Evolutionary conservation across 148 eudicot genomes (phyloP), one percentile per base, ranked within the genome.

Genomic region (Pharnaceum exiguum): DNA sequence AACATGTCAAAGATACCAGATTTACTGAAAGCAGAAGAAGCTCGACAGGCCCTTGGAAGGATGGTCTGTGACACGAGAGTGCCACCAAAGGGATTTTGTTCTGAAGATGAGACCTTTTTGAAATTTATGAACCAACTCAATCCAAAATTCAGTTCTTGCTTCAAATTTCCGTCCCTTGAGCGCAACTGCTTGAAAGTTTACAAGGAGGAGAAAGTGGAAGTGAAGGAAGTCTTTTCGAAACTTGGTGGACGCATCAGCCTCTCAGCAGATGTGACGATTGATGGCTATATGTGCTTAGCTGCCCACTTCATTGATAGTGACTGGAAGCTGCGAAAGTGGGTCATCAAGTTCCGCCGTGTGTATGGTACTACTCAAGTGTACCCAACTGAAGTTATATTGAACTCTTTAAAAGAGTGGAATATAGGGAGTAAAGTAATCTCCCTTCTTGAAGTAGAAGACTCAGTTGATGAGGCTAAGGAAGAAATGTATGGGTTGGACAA

Each of bases 301-400:
- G 57, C 57, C n/a, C 66, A 62, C 37, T 62, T 62, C 40, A 49
- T 62, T 50, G 66, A 50, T 40, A n/a, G n/a, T n/a, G n/a, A n/a
- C n/a, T n/a, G n/a, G n/a, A n/a, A n/a, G n/a, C n/a, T n/a, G n/a
- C n/a, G n/a, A n/a, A n/a, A n/a, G n/a, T n/a, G n/a, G n/a, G n/a
- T n/a, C n/a, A n/a, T n/a, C n/a, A n/a, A n/a, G n/a, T n/a, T n/a
- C n/a, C n/a, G n/a, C n/a, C n/a, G n/a, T n/a, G n/a, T n/a, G n/a
- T n/a, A n/a, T n/a, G n/a, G n/a, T n/a, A n/a, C n/a, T n/a, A n/a
- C n/a, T n/a, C n/a, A n/a, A n/a, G n/a, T n/a, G n/a, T n/a, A n/a
- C n/a, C n/a, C n/a, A n/a, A n/a, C n/a, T n/a, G n/a, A n/a, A n/a
- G n/a, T n/a, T n/a, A n/a, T n/a, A n/a, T n/a, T n/a, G n/a, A n/a